Percentiles rank a stretch among this genome's conserved stretches.
Conservation (phyloP, 108 stramenopile genomes). For the Nannochloropsis salina region DNA sequence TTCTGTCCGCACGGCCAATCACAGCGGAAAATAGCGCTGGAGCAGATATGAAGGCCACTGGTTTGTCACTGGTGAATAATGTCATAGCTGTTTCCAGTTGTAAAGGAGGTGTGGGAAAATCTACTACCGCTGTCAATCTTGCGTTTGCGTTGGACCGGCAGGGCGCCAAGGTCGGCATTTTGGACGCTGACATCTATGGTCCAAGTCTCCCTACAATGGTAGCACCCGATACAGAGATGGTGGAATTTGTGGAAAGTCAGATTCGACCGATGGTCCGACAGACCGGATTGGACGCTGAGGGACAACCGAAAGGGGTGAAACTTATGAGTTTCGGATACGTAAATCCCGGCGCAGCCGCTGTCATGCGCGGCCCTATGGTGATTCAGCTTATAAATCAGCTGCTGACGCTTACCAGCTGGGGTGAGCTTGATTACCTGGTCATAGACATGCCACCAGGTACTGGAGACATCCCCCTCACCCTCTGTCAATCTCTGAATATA, state of each 20-base stretch:
- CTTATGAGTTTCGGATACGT: slow-evolving; percentile 58
- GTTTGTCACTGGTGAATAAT: slow-evolving; percentile 37
- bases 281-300: not conserved
- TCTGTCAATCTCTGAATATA: slow-evolving; percentile 84
- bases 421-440: slow-evolving; percentile 88
- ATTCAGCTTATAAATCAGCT: slow-evolving; percentile 81
- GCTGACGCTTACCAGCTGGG: slow-evolving; percentile 93
- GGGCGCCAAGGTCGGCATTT: slow-evolving; percentile 81
- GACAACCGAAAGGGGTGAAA: slow-evolving; percentile 40
- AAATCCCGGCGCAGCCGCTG: slow-evolving; percentile 55
- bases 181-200: slow-evolving; percentile 96
- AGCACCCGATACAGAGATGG: slow-evolving; percentile 33
- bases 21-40: not conserved
- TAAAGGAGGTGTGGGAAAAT: slow-evolving; percentile 97
- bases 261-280: slow-evolving; percentile 34
- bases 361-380: slow-evolving; percentile 63
- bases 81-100: slow-evolving; percentile 54
- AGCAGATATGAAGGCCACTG: slow-evolving; percentile 31
- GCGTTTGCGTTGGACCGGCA: slow-evolving; percentile 81
- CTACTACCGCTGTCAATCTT: slow-evolving; percentile 89
- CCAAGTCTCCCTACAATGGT: slow-evolving; percentile 68
- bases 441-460: slow-evolving; percentile 97
- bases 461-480: slow-evolving; percentile 93
- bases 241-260: slow-evolving; percentile 45
- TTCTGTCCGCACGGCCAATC: slow-evolving; percentile 31